Conservation (phyloP, 208 protist genomes). For the Leishmania gerbilli region DNA sequence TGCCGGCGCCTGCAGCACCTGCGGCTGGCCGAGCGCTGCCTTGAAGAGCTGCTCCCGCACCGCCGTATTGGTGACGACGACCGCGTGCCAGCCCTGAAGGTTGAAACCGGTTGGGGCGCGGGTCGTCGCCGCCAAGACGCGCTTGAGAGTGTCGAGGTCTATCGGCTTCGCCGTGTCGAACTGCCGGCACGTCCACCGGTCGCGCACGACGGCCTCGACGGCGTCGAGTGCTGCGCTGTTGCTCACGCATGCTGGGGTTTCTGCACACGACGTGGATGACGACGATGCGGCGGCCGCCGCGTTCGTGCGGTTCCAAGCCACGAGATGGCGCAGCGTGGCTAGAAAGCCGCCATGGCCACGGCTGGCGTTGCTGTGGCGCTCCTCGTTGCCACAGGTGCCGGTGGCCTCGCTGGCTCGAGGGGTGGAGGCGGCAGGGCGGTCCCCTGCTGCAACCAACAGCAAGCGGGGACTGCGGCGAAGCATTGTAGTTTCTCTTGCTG, state of each 20-base stretch:
- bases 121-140: slow-evolving; percentile 55
- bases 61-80: slow-evolving; percentile 65
- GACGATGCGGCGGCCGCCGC: slow-evolving; percentile 18
- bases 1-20: slow-evolving; percentile 68
- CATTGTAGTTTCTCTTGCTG: background rate
- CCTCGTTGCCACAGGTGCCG: background rate
- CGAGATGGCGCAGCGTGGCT: slow-evolving; percentile 30
- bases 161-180: slow-evolving; percentile 57
- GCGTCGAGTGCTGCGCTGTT: slow-evolving; percentile 9
- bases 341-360: slow-evolving; percentile 13
- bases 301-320: slow-evolving; percentile 46
- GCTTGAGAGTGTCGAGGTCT: slow-evolving; percentile 34
- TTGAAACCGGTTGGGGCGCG: slow-evolving; percentile 83
- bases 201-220: slow-evolving; percentile 37
- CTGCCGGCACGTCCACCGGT: slow-evolving; percentile 53
- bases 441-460: background rate
- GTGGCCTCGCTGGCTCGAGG: background rate
- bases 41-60: slow-evolving; percentile 44
- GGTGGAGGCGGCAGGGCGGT: background rate
- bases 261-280: background rate
- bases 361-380: background rate
- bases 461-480: background rate
- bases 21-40: slow-evolving; percentile 71
- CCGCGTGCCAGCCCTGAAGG: slow-evolving; percentile 83
- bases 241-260: background rate